Percentiles rank a stretch among this genome's conserved stretches.
These are phyloP conservation scores for Solanum arcanum DNA, from an alignment of 257 asterid genomes.

Conservation along the genomic window DNA sequence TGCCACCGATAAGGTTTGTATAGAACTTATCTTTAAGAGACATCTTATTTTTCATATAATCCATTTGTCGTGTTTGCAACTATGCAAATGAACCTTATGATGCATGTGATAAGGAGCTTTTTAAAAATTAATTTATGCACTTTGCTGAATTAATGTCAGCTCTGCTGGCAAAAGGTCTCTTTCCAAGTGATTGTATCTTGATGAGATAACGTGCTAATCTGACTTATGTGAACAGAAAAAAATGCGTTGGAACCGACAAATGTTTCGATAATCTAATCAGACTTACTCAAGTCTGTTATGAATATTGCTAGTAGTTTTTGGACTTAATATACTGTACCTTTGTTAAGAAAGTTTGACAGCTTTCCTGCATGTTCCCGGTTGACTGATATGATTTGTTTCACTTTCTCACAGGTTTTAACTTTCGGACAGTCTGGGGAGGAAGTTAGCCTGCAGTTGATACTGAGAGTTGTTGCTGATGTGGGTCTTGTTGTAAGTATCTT, in stretches of 20 bases:
- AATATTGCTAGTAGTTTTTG: not conserved
- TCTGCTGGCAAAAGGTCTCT: not conserved
- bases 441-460: slow-evolving; percentile 73
- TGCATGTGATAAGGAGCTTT: not conserved
- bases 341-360: not conserved
- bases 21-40: not conserved
- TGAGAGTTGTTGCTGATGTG: slow-evolving; percentile 96
- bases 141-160: not conserved
- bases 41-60: not conserved
- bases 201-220: not conserved
- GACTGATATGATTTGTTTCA: not conserved
- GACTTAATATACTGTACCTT: not conserved
- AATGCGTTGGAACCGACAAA: not conserved
- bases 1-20: slow-evolving; percentile 69
- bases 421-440: slow-evolving; percentile 93
- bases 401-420: slow-evolving; percentile 49
- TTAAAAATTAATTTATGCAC: not conserved
- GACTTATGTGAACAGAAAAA: not conserved
- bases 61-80: not conserved
- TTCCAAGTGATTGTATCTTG: not conserved
- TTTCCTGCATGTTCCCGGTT: not conserved
- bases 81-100: not conserved
- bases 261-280: not conserved
- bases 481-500: slow-evolving; percentile 77
- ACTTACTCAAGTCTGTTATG: not conserved